phyloP scores from a whole-genome alignment of 2,329 filamentous ascomycete species.

The Dactylellina leptospora region DNA sequence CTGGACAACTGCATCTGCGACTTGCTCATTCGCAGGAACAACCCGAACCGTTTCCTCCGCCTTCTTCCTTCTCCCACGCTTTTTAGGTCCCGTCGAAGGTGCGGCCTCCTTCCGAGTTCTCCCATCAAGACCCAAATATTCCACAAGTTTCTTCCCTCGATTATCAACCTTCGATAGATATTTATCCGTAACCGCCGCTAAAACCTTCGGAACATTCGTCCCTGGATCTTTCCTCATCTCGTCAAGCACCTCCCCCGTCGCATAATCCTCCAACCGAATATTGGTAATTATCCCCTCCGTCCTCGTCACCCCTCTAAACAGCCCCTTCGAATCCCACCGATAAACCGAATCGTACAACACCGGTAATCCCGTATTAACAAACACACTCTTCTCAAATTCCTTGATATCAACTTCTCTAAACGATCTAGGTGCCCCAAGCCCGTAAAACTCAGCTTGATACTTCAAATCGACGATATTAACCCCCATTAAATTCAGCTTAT shows the following conservation, averaged over 20 bases:
- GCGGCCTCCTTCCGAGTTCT: background rate
- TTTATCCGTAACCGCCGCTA: conserved; percentile 17
- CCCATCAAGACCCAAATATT: background rate
- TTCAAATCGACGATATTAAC: conserved; percentile 38
- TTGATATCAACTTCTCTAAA: background rate
- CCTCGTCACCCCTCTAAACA: background rate
- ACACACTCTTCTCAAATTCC: background rate
- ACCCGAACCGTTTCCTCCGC: background rate
- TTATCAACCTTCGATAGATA: background rate
- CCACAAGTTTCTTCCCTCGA: background rate
- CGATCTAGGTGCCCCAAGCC: background rate
- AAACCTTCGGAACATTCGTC: background rate
- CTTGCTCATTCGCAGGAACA: too few species aligned
- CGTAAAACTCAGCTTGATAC: background rate
- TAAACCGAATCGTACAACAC: background rate
- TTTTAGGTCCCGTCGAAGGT: too few species aligned
- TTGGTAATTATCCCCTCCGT: conserved; percentile 1
- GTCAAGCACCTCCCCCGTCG: background rate
- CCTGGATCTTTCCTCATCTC: background rate
- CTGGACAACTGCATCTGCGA: too few species aligned
- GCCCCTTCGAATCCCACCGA: conserved; percentile 2
- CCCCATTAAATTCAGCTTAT: conserved; percentile 11
- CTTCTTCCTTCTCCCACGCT: background rate
- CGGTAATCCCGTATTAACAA: background rate
- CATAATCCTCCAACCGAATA: background rate